Evolutionary conservation across 257 asterid species (phyloP).

Genomic region (Buddleja alternifolia): DNA sequence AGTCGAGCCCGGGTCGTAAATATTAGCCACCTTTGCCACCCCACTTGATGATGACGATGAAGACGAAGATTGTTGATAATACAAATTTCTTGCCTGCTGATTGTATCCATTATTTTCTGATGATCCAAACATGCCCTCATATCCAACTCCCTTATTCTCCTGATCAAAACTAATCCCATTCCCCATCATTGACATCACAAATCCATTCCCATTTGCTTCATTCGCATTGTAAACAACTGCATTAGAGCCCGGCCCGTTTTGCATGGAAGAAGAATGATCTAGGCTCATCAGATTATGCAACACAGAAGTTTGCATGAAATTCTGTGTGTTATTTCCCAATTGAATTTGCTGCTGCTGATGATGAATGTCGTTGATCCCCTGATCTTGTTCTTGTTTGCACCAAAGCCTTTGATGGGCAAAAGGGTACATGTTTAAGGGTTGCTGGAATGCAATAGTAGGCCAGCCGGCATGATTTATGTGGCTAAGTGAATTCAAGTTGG

Average conservation of each 20-base stretch:
- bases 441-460: slow-evolving; percentile 71
- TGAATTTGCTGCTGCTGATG: slow-evolving; percentile 39
- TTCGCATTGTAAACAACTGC: slow-evolving; percentile 14
- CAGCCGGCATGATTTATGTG: slow-evolving; percentile 37
- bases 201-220: slow-evolving; percentile 31
- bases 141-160: slow-evolving; percentile 33
- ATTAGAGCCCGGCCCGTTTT: slow-evolving; percentile 40
- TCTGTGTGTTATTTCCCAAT: slow-evolving; percentile 47
- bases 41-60: slow-evolving; percentile 38
- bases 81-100: slow-evolving; percentile 40
- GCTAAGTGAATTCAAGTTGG: slow-evolving; percentile 39
- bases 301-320: slow-evolving; percentile 46
- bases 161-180: slow-evolving; percentile 33
- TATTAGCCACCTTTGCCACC: slow-evolving; percentile 1
- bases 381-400: slow-evolving; percentile 71
- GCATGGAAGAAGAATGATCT: slow-evolving; percentile 44
- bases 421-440: slow-evolving; percentile 47
- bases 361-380: slow-evolving; percentile 35
- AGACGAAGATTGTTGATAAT: slow-evolving; percentile 32
- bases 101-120: slow-evolving; percentile 23
- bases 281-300: slow-evolving; percentile 55
- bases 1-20: slow-evolving; percentile 37
- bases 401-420: slow-evolving; percentile 55
- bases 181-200: slow-evolving; percentile 41
- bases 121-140: slow-evolving; percentile 43